Base-by-base conservation (phyloP, 164 flowering plant genomes). In the Vitis vinifera region DNA sequence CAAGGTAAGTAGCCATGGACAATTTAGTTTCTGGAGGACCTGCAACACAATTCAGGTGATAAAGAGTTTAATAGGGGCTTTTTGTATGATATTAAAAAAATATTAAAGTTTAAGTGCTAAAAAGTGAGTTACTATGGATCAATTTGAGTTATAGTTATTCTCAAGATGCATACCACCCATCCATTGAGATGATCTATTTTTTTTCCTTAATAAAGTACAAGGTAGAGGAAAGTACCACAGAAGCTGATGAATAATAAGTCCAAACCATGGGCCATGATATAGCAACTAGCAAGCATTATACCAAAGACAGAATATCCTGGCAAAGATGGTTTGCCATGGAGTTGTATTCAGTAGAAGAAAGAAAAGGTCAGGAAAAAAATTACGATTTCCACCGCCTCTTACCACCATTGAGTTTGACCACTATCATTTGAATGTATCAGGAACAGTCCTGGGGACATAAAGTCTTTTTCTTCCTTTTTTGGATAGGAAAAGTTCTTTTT, bases 21-120 rank as follows among this genome's bases (percentile, higher is more conserved):
- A 91, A 65, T 80, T 91, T 90, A 56, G 88, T 88, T 74, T 95
- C 98, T 51, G 88, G 85, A 37, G 89, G 63, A 49, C 98, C 99
- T 95, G 91, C 75, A 84, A 66, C 1, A 23, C 27, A 23, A 23
- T 23, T 23, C 27, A 23, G 27, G 27, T 23, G 27, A 23, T 23
- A 23, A 23, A 23, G 27, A 23, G 27, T 23, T 23, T 23, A 23
- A 23, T 23, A 23, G 27, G 27, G 27, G 27, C 27, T 23, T 3
- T 51, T 51, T 48, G 9, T n/a, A 61, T 61, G 63, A 29, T 31
- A 31, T 10, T 10, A 30, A 61, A 13, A 61, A 19, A 23, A 3
- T 6, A 51, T 51, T 51, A 1, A 9, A 1, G 55, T 51, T 51
- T 10, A 51, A 51, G 55, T 51, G 14, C 14, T 15, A 51, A 51